These are phyloP conservation scores for Eleusine indica DNA, from an alignment of 176 grass and related monocot genomes.

Conservation along the genomic window DNA sequence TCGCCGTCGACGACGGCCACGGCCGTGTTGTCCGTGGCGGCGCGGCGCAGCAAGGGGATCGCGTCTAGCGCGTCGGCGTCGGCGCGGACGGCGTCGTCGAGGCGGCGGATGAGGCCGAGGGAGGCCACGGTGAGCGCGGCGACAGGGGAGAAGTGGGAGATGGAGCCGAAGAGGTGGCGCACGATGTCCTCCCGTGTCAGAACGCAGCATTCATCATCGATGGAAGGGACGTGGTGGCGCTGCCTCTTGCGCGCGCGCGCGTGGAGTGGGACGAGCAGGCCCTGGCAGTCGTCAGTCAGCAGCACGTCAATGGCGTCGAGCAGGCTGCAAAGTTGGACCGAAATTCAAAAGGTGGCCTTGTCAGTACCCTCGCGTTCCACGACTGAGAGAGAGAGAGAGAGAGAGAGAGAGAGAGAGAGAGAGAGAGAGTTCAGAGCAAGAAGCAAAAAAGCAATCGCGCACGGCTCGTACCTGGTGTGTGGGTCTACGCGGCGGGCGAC, in stretches of 20 bases:
- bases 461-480: conserved; percentile 41
- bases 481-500: conserved; percentile 56
- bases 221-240: background rate
- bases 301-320: conserved; percentile 73
- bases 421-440: background rate
- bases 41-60: conserved; percentile 47
- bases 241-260: conserved; percentile 42
- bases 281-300: conserved; percentile 49
- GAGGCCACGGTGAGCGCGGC: conserved; percentile 55
- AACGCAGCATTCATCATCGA: conserved; percentile 49
- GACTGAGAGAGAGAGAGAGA: background rate
- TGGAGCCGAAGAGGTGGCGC: conserved; percentile 79
- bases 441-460: background rate
- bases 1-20: conserved; percentile 63
- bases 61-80: conserved; percentile 53
- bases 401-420: too few species aligned
- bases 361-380: too few species aligned
- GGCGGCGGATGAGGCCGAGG: conserved; percentile 62
- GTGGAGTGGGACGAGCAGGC: conserved; percentile 54
- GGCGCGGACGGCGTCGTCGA: conserved; percentile 33
- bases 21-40: conserved; percentile 46
- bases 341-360: background rate
- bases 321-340: conserved; percentile 55
- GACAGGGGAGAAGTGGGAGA: conserved; percentile 53
- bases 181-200: conserved; percentile 81